Percentiles rank a stretch among this genome's conserved stretches.
phyloP scores from a whole-genome alignment of 2,329 filamentous ascomycete genomes.

The Sclerotinia glacialis region DNA sequence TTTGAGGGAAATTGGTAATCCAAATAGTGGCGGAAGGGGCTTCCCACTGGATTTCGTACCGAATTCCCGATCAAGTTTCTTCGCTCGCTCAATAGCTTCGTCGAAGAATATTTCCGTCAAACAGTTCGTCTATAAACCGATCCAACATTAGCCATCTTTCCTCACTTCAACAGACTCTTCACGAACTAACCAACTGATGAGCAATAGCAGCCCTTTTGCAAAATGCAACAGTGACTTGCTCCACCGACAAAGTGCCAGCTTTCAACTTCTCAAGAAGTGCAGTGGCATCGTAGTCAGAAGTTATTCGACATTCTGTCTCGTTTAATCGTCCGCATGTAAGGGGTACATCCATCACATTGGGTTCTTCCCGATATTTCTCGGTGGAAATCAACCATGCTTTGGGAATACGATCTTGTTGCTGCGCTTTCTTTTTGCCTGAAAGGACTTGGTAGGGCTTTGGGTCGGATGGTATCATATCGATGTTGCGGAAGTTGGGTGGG shows the following conservation, averaged over 20 bases:
- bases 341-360: neutral
- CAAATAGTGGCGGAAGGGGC: conserved; percentile 38
- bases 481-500: neutral
- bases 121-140: conserved; percentile 26
- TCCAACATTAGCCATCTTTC: neutral
- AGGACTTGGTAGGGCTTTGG: neutral
- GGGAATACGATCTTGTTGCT: neutral
- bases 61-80: conserved; percentile 46
- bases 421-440: neutral
- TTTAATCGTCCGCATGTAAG: neutral
- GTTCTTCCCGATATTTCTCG: neutral
- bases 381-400: neutral
- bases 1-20: conserved; percentile 41
- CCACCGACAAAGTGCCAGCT: conserved; percentile 27
- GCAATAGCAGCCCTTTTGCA: conserved; percentile 50
- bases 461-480: neutral
- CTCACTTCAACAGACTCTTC: neutral
- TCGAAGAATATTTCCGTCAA: conserved; percentile 48
- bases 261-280: conserved; percentile 28
- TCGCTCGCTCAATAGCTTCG: conserved; percentile 36
- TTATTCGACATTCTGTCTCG: conserved; percentile 28
- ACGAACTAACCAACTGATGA: conserved; percentile 40
- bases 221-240: conserved; percentile 46
- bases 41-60: conserved; percentile 37
- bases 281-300: conserved; percentile 32